Conservation (phyloP, 2,329 filamentous ascomycete genomes). For the Cladorrhinum sp. region DNA sequence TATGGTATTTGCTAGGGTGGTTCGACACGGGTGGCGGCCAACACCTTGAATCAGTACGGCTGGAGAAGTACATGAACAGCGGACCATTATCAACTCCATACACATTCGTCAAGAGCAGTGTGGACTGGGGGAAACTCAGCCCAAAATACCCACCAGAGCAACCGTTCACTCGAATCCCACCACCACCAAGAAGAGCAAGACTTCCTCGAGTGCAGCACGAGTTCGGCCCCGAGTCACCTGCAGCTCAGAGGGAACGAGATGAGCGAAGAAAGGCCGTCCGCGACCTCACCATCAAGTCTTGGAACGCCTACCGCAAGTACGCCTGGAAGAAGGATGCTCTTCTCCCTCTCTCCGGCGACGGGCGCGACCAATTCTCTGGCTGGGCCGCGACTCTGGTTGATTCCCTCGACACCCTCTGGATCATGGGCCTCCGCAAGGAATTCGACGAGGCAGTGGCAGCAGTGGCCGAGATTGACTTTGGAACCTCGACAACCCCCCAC, state of each 20-base stretch:
- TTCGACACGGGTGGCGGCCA: background rate
- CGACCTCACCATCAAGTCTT: constrained; percentile 29
- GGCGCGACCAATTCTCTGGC: constrained; percentile 23
- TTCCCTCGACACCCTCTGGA: constrained; percentile 52
- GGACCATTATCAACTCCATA: constrained; percentile 1
- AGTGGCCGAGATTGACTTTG: constrained; percentile 48
- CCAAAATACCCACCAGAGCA: constrained; percentile 9
- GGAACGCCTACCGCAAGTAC: constrained; percentile 45
- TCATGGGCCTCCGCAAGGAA: constrained; percentile 53
- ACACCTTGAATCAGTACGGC: constrained; percentile 4
- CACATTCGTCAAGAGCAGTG: constrained; percentile 14
- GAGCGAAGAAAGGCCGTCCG: constrained; percentile 14
- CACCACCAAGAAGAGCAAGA: background rate
- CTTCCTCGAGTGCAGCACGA: constrained; percentile 18
- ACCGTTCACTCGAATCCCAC: constrained; percentile 8
- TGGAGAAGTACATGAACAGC: constrained; percentile 17
- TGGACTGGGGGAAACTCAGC: constrained; percentile 17
- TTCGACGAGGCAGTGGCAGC: constrained; percentile 50
- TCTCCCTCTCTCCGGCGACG: constrained; percentile 16
- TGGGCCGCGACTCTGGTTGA: constrained; percentile 28
- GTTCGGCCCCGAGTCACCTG: constrained; percentile 10
- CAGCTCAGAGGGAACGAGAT: constrained; percentile 4
- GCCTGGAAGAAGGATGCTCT: constrained; percentile 26
- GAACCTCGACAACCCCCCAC: constrained; percentile 25
- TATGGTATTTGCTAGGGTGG: background rate